These are phyloP conservation scores for Zarea fungicola DNA, from an alignment of 2,329 filamentous ascomycete species.

Conservation along the genomic window DNA sequence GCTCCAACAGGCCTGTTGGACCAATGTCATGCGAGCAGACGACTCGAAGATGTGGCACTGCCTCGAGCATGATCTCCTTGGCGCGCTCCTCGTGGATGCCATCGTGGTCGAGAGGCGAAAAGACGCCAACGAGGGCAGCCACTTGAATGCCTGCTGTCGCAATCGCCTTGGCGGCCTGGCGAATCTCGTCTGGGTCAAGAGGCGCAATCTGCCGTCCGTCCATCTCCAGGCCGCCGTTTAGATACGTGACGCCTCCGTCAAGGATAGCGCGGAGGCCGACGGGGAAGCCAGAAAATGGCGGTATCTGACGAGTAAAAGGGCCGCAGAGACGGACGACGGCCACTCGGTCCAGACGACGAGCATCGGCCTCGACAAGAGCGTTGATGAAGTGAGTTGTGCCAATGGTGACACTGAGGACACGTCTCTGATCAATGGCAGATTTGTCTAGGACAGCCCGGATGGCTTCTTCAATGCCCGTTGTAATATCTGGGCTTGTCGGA, in stretches of 20 bases:
- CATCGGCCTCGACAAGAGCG: conserved; percentile 42
- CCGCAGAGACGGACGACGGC: conserved; percentile 43
- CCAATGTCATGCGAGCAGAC: conserved; percentile 41
- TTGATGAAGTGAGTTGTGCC: conserved; percentile 48
- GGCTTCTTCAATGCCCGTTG: conserved; percentile 42
- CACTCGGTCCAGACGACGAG: conserved; percentile 36
- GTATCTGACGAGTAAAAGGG: conserved; percentile 38
- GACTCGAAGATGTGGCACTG: conserved; percentile 30
- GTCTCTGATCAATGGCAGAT: conserved; percentile 30
- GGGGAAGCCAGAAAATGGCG: conserved; percentile 43
- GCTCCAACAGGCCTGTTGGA: conserved; percentile 37
- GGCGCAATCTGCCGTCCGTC: conserved; percentile 40
- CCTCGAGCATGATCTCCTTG: conserved; percentile 31
- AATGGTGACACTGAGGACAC: conserved; percentile 43
- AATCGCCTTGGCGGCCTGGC: conserved; percentile 28
- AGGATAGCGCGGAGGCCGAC: conserved; percentile 34
- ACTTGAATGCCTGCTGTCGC: conserved; percentile 29
- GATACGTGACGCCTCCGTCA: conserved; percentile 34
- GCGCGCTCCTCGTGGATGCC: conserved; percentile 36
- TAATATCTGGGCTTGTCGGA: conserved; percentile 45
- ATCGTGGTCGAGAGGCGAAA: conserved; percentile 39
- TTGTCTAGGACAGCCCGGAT: conserved; percentile 37
- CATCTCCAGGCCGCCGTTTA: conserved; percentile 43
- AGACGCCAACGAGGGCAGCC: conserved; percentile 40
- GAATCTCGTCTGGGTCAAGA: conserved; percentile 33